Conservation (phyloP, 192 early-diverging fungal genomes). For the Umbelopsis ramanniana region DNA sequence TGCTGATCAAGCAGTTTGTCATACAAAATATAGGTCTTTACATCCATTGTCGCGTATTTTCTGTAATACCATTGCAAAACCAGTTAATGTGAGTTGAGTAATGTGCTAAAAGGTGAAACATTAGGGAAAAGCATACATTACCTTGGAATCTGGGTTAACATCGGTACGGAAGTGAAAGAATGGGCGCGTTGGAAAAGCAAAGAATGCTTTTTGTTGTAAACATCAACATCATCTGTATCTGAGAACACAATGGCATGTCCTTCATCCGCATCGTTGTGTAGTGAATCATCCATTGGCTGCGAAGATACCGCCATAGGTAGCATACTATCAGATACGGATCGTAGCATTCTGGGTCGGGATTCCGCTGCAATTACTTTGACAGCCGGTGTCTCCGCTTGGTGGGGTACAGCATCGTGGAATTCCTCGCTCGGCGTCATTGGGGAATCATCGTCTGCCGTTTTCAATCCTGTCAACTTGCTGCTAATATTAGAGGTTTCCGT, state of each 20-base stretch:
- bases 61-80: not conserved
- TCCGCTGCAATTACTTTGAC: not conserved
- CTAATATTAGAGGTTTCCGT: not conserved
- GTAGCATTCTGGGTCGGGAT: not conserved
- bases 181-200: not conserved
- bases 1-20: slow-evolving; percentile 37
- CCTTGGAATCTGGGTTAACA: slow-evolving; percentile 3
- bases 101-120: not conserved
- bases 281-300: not conserved
- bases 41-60: slow-evolving; percentile 32
- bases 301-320: slow-evolving; percentile 7
- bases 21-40: slow-evolving; percentile 43
- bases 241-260: not conserved
- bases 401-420: not conserved
- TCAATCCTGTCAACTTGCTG: not conserved
- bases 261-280: not conserved
- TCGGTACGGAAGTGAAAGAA: slow-evolving; percentile 11
- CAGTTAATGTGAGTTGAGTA: no score
- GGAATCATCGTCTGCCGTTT: not conserved
- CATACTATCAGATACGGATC: not conserved
- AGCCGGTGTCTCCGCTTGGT: not conserved
- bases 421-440: not conserved
- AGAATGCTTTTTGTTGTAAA: not conserved
- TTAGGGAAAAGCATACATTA: not conserved
- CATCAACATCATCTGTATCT: slow-evolving; percentile 9